These are phyloP conservation scores for Blastocladiella britannica DNA, from an alignment of 192 early-diverging fungal species.

Conservation along the genomic window DNA sequence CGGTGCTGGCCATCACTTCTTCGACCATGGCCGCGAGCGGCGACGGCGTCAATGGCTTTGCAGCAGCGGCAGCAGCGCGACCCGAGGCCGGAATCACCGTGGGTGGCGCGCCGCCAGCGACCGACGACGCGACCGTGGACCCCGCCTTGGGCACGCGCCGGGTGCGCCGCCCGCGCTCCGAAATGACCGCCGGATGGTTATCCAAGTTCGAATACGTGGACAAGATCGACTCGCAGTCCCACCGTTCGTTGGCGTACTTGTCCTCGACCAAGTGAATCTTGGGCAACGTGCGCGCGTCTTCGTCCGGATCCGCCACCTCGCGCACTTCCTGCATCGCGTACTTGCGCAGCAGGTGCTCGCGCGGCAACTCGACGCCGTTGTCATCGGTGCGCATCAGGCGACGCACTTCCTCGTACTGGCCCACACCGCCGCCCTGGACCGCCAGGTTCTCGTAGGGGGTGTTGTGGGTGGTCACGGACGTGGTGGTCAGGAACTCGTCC, in stretches of 20 bases:
- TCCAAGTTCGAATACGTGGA: slow-evolving; percentile 78
- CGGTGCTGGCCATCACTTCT: slow-evolving; percentile 7
- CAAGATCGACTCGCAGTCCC: slow-evolving; percentile 85
- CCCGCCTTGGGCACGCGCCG: slow-evolving; percentile 49
- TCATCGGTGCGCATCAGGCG: slow-evolving; percentile 16
- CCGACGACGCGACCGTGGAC: neutral
- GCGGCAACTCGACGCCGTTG: slow-evolving; percentile 3
- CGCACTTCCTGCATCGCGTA: slow-evolving; percentile 46
- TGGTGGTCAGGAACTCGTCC: slow-evolving; percentile 25
- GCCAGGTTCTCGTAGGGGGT: slow-evolving; percentile 6
- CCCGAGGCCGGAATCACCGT: no score
- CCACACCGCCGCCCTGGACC: slow-evolving; percentile 2
- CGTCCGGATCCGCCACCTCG: slow-evolving; percentile 39
- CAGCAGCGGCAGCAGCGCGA: slow-evolving; percentile 7
- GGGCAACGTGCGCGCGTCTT: slow-evolving; percentile 35
- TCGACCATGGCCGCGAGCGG: slow-evolving; percentile 48
- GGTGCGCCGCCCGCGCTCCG: slow-evolving; percentile 38
- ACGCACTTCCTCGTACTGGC: slow-evolving; percentile 17
- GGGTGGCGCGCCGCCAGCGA: no score
- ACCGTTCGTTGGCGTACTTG: slow-evolving; percentile 28
- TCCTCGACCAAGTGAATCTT: slow-evolving; percentile 21
- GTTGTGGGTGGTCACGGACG: slow-evolving; percentile 15
- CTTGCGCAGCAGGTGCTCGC: slow-evolving; percentile 51
- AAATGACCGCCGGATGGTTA: slow-evolving; percentile 70
- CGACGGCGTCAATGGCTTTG: no score